A percentile compares a stretch with the other conserved stretches of the same genome.
phyloP scores from a whole-genome alignment of 2,329 filamentous ascomycete genomes.

The Aureobasidium namibiae region DNA sequence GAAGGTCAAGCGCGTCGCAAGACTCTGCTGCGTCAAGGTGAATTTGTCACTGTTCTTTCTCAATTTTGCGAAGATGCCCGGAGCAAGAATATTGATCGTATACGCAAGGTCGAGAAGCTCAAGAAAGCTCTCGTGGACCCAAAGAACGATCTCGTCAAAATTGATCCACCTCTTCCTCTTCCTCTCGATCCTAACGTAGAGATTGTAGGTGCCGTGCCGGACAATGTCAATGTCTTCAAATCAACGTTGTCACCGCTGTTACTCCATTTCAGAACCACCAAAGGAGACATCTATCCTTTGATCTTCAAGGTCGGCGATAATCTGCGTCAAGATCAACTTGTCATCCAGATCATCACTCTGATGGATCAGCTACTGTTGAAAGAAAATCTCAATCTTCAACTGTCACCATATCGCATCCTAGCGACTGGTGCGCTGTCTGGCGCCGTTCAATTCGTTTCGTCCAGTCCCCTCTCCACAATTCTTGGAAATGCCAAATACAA shows the following conservation, averaged over 20 bases:
- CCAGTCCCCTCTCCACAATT: conserved; percentile 74
- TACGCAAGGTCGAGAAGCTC: conserved; percentile 72
- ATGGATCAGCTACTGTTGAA: conserved; percentile 96
- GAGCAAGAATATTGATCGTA: conserved; percentile 65
- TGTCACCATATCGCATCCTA: conserved; percentile 92
- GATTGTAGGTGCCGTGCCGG: conserved; percentile 70
- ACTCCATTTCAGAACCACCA: conserved; percentile 76
- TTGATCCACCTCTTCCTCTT: conserved; percentile 79
- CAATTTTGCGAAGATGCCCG: conserved; percentile 87
- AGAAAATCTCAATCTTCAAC: conserved; percentile 89
- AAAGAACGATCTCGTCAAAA: conserved; percentile 75
- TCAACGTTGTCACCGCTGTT: conserved; percentile 88
- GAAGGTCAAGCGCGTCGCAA: conserved; percentile 66
- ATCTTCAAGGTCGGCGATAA: conserved; percentile 98
- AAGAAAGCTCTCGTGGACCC: conserved; percentile 80
- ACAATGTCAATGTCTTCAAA: conserved; percentile 89
- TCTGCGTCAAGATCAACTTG: conserved; percentile 89
- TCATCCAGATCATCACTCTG: conserved; percentile 93
- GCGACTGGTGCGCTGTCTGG: conserved; percentile 85
- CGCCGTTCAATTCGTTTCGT: conserved; percentile 80
- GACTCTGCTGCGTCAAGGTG: conserved; percentile 74
- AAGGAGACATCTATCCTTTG: conserved; percentile 74
- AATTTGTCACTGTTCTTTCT: conserved; percentile 77
- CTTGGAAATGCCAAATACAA: conserved; percentile 64
- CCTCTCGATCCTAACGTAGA: conserved; percentile 79